phyloP scores from a whole-genome alignment of 2,329 filamentous ascomycete species.

The Stagonosporopsis tanaceti region DNA sequence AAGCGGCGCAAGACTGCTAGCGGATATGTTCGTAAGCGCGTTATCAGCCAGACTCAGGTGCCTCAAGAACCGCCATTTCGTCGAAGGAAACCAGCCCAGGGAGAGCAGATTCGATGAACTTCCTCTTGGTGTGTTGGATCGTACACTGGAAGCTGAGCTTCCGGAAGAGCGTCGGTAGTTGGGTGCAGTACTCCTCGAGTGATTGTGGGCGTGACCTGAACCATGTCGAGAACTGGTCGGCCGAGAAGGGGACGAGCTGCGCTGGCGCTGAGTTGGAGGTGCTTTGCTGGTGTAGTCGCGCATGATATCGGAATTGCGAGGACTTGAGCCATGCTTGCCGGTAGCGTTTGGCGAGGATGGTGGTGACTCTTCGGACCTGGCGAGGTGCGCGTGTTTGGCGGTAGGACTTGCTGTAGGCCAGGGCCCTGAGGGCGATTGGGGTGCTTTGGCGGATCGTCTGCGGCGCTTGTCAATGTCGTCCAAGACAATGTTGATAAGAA shows the following conservation, averaged over 20 bases:
- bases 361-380: conserved; percentile 72
- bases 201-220: conserved; percentile 68
- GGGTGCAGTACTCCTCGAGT: conserved; percentile 66
- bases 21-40: conserved; percentile 79
- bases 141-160: conserved; percentile 83
- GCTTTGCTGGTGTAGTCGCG: conserved; percentile 64
- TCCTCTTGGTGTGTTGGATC: conserved; percentile 63
- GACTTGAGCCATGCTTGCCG: conserved; percentile 59
- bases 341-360: conserved; percentile 50
- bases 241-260: conserved; percentile 83
- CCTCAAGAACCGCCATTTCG: conserved; percentile 94
- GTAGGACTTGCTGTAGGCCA: conserved; percentile 71
- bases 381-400: conserved; percentile 70
- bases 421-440: conserved; percentile 78
- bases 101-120: conserved; percentile 81
- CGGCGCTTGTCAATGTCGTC: conserved; percentile 96
- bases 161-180: conserved; percentile 89
- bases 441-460: conserved; percentile 84
- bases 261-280: conserved; percentile 56
- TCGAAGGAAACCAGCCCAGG: conserved; percentile 75
- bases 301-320: conserved; percentile 57
- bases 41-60: conserved; percentile 94
- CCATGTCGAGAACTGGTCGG: conserved; percentile 78
- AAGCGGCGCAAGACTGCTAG: conserved; percentile 78
- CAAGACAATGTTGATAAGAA: conserved; percentile 90